Evolutionary conservation across 164 flowering plant species (phyloP).

Genomic region (Amborella trichopoda): DNA sequence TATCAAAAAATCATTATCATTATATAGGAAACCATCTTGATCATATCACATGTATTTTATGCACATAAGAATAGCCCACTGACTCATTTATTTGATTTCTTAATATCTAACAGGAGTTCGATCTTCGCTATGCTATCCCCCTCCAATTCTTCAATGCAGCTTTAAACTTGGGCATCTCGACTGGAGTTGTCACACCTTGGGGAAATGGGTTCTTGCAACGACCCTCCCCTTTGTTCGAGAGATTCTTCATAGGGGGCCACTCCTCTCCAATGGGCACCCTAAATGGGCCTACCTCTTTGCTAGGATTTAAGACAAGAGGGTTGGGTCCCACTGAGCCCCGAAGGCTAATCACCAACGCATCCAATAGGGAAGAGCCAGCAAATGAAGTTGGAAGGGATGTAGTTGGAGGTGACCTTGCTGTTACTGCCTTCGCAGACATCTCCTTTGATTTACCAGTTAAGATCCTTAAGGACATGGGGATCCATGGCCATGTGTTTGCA

Average conservation of each 20-base stretch:
- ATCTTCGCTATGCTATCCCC: slow-evolving; percentile 81
- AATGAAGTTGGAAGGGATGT: slow-evolving; percentile 37
- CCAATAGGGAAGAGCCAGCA: slow-evolving; percentile 21
- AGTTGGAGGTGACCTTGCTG: slow-evolving; percentile 87
- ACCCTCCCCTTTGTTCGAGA: slow-evolving; percentile 58
- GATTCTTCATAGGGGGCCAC: slow-evolving; percentile 86
- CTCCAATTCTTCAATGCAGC: slow-evolving; percentile 70
- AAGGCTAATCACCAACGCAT: slow-evolving; percentile 26
- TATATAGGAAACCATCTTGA: too few species aligned
- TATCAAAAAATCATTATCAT: too few species aligned
- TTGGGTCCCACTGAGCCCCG: slow-evolving; percentile 73
- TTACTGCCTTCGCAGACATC: slow-evolving; percentile 81
- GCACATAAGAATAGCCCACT: too few species aligned
- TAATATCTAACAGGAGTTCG: slow-evolving; percentile 87
- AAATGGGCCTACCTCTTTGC: slow-evolving; percentile 61
- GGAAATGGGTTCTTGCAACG: slow-evolving; percentile 48
- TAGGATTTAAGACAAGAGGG: slow-evolving; percentile 78
- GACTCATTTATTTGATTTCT: too few species aligned
- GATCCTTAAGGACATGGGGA: slow-evolving; percentile 62
- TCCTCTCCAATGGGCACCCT: slow-evolving; percentile 71
- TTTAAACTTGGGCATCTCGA: slow-evolving; percentile 68
- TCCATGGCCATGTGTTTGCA: slow-evolving; percentile 83
- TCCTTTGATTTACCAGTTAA: slow-evolving; percentile 79
- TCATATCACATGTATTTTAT: too few species aligned
- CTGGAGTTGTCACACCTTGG: slow-evolving; percentile 76